Evolutionary conservation across 2,329 filamentous ascomycete genomes (phyloP).

Genomic region (Calonectria fujianensis): DNA sequence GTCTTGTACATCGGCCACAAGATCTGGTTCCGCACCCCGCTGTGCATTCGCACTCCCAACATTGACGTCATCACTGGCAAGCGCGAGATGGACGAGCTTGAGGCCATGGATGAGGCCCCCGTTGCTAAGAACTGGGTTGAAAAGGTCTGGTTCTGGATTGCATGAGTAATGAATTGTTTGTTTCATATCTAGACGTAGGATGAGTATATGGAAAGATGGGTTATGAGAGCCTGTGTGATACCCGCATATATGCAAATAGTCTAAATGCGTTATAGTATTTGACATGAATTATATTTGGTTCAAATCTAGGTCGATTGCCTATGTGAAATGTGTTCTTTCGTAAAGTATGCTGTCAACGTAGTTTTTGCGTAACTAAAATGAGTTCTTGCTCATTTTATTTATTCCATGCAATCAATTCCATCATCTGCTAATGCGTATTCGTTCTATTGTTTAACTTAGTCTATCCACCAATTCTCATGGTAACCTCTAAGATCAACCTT

Average conservation of each 20-base stretch:
- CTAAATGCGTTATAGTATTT: conserved; percentile 7
- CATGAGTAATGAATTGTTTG: conserved; percentile 56
- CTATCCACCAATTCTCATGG: conserved; percentile 31
- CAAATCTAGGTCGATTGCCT: neutral
- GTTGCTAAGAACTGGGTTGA: conserved; percentile 71
- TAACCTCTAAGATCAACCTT: conserved; percentile 30
- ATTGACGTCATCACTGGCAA: conserved; percentile 68
- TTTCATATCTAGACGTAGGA: conserved; percentile 15
- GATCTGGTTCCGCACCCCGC: conserved; percentile 46
- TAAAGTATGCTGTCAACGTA: neutral
- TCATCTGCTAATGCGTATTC: neutral
- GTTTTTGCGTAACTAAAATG: neutral
- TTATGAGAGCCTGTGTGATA: conserved; percentile 30
- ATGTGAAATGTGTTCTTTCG: neutral
- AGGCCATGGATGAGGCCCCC: conserved; percentile 67
- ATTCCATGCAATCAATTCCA: neutral
- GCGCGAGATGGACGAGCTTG: conserved; percentile 77
- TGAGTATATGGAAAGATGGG: conserved; percentile 1
- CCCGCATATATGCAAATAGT: conserved; percentile 25
- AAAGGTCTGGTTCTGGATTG: conserved; percentile 75
- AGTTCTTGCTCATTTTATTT: neutral
- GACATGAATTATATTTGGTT: neutral
- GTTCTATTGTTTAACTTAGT: conserved; percentile 14
- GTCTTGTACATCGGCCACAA: conserved; percentile 75
- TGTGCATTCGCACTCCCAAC: conserved; percentile 38